Evolutionary conservation across 2,329 filamentous ascomycete genomes (phyloP).

Genomic region (Diaporthe capsici): DNA sequence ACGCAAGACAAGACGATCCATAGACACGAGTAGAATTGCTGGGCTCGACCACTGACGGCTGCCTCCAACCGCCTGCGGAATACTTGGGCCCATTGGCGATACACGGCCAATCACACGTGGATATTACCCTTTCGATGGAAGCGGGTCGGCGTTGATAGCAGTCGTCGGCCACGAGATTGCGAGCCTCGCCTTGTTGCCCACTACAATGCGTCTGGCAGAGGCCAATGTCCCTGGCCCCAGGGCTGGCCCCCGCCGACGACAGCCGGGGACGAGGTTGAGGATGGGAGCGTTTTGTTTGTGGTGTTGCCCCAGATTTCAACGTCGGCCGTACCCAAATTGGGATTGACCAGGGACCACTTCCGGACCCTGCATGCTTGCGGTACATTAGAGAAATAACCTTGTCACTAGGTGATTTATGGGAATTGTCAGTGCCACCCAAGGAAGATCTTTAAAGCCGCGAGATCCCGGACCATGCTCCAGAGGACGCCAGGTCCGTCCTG

Average conservation of each 20-base stretch:
- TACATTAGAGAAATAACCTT: conserved; percentile 19
- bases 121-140: conserved; percentile 3
- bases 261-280: conserved; percentile 6
- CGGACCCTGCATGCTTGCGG: conserved; percentile 22
- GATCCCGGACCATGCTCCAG: conserved; percentile 21
- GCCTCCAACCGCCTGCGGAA: neutral
- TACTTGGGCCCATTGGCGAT: neutral
- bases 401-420: conserved; percentile 26
- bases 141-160: conserved; percentile 12
- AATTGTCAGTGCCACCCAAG: conserved; percentile 34
- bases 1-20: neutral
- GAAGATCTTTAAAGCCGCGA: conserved; percentile 31
- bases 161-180: conserved; percentile 17
- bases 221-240: neutral
- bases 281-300: neutral
- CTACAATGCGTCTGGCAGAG: neutral
- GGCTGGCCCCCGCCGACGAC: conserved; percentile 4
- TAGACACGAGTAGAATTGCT: neutral
- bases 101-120: conserved; percentile 1
- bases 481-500: neutral
- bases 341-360: conserved; percentile 30
- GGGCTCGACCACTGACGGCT: neutral
- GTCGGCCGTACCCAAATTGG: conserved; percentile 26
- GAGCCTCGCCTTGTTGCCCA: conserved; percentile 11
- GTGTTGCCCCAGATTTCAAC: conserved; percentile 29